Evolutionary conservation across 2,329 filamentous ascomycete species (phyloP).

Genomic region (Venturia carpophila): DNA sequence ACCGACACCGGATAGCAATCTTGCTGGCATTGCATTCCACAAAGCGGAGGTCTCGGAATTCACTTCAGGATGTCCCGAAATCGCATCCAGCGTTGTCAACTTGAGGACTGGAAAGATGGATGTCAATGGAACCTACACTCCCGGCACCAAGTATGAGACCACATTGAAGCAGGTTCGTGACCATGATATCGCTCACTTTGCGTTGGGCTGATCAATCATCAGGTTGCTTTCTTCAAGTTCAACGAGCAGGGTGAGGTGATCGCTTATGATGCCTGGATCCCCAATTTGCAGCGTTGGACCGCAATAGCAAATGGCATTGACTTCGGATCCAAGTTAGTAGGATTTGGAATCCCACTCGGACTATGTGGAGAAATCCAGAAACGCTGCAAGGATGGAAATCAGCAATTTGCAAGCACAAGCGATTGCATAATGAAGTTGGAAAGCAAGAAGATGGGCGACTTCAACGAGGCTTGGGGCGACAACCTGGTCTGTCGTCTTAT

Average conservation of each 20-base stretch:
- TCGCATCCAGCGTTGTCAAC: conserved; percentile 32
- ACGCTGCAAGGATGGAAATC: not conserved
- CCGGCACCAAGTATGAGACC: not conserved
- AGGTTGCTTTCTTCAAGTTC: conserved; percentile 42
- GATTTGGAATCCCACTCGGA: not conserved
- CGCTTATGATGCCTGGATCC: conserved; percentile 40
- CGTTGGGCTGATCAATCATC: conserved; percentile 16
- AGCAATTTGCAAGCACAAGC: not conserved
- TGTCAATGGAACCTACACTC: not conserved
- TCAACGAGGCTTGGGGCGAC: conserved; percentile 39
- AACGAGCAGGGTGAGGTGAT: conserved; percentile 37
- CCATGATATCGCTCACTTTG: too few relatives aligned
- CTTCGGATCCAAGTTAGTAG: not conserved
- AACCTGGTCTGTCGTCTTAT: conserved; percentile 38
- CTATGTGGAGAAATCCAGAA: conserved; percentile 1
- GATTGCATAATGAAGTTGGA: conserved; percentile 30
- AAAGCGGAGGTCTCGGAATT: conserved; percentile 26
- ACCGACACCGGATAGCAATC: conserved; percentile 24
- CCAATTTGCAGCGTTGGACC: conserved; percentile 27
- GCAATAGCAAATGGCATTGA: not conserved
- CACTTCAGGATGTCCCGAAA: conserved; percentile 30
- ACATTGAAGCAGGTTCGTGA: conserved; percentile 10
- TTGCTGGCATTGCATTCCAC: conserved; percentile 21
- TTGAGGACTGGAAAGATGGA: conserved; percentile 10
- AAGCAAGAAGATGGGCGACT: conserved; percentile 33